Percentiles rank a stretch among this genome's conserved stretches.
Conservation (phyloP, 192 early-diverging fungal genomes). For the Coemansia umbellata region DNA sequence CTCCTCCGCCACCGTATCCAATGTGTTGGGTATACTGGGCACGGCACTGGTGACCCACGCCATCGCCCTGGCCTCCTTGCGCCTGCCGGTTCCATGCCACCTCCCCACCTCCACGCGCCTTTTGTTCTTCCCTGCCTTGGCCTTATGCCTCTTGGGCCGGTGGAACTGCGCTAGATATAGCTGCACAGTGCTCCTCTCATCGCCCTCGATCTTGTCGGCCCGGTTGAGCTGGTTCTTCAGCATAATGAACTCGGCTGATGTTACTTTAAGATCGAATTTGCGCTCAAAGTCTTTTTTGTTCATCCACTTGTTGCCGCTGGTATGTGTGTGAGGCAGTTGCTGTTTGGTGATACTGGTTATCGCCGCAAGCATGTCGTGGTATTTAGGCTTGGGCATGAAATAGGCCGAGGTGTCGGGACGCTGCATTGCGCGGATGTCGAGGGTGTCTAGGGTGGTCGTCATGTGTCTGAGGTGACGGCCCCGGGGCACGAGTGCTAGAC, state of each 20-base stretch:
- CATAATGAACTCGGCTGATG: conserved; percentile 18
- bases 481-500: no score
- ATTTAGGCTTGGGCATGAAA: conserved; percentile 82
- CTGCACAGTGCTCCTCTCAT: conserved; percentile 3
- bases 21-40: no score
- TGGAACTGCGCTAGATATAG: conserved; percentile 35
- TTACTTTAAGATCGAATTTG: conserved; percentile 20
- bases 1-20: conserved; percentile 48
- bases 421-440: conserved; percentile 35
- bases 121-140: conserved; percentile 24
- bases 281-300: conserved; percentile 5
- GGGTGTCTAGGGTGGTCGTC: no score
- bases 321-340: conserved; percentile 4
- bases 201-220: not conserved
- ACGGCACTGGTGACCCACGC: conserved; percentile 56
- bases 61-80: conserved; percentile 77
- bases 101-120: conserved; percentile 58
- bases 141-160: conserved; percentile 14
- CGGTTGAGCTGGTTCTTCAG: conserved; percentile 15
- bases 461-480: no score
- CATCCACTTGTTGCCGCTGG: conserved; percentile 15
- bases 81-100: conserved; percentile 67
- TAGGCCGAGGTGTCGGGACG: conserved; percentile 73
- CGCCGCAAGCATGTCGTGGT: conserved; percentile 68
- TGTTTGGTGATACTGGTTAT: conserved; percentile 52